A percentile compares a stretch with the other conserved stretches of the same genome.
Evolutionary conservation across 768 basidiomycete genomes (phyloP).

Genomic region (Mycena indigotica): DNA sequence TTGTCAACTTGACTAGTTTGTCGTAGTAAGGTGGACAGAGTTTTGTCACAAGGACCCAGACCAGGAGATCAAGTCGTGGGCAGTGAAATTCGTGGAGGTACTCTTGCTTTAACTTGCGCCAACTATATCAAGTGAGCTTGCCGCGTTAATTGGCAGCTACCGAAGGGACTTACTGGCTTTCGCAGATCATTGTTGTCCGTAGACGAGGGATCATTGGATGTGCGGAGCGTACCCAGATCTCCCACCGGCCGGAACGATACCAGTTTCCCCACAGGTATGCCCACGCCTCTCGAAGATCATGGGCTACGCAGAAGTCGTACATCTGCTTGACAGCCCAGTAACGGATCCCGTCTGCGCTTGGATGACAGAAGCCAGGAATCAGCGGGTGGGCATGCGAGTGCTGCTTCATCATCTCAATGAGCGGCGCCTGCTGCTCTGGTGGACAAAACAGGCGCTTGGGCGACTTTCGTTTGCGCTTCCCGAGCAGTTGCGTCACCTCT

Average conservation of each 20-base stretch:
- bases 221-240: conserved; percentile 29
- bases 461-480: background rate
- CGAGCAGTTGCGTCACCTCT: background rate
- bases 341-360: conserved; percentile 23
- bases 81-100: conserved; percentile 25
- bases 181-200: conserved; percentile 33
- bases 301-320: conserved; percentile 24
- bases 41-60: conserved; percentile 13
- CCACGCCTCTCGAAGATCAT: conserved; percentile 26
- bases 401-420: conserved; percentile 23
- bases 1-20: conserved; percentile 7
- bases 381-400: conserved; percentile 27
- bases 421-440: conserved; percentile 7
- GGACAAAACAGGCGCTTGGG: conserved; percentile 25
- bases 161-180: conserved; percentile 27
- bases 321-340: conserved; percentile 29
- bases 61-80: conserved; percentile 15
- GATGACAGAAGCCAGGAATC: conserved; percentile 26
- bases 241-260: conserved; percentile 27
- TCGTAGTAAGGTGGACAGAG: conserved; percentile 11
- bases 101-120: conserved; percentile 34
- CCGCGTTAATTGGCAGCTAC: background rate
- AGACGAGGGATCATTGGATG: conserved; percentile 23
- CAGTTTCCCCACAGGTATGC: conserved; percentile 28
- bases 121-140: conserved; percentile 22